A percentile compares a stretch with the other conserved stretches of the same genome.
phyloP scores from a whole-genome alignment of 139 green algal genomes.

The Zygnema circumcarinatum region DNA sequence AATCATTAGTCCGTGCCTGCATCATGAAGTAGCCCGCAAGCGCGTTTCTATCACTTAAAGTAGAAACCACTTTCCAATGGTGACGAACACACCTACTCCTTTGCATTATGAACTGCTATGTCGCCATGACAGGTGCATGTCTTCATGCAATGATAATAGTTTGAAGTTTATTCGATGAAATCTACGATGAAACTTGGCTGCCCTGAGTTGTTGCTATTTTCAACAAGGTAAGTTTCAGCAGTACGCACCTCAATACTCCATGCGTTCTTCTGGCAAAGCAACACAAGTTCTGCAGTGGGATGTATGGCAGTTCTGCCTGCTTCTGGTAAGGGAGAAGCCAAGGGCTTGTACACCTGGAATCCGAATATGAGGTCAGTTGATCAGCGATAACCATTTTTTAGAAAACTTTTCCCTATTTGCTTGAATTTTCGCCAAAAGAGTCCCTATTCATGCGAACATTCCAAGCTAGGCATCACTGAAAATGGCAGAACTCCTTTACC shows the following conservation, averaged over 20 bases:
- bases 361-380: not conserved
- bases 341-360: not conserved
- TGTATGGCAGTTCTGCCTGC: not conserved
- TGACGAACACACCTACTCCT: too few species aligned
- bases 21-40: not conserved
- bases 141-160: too few species aligned
- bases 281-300: not conserved
- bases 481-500: not conserved
- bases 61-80: too few species aligned
- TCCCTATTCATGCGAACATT: not conserved
- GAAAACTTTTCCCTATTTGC: not conserved
- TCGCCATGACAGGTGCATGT: too few species aligned
- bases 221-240: not conserved
- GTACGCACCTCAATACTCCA: not conserved
- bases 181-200: not conserved
- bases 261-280: not conserved
- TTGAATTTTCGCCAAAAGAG: not conserved
- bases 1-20: not conserved
- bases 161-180: not conserved
- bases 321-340: not conserved
- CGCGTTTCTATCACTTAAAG: not conserved
- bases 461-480: not conserved
- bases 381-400: not conserved
- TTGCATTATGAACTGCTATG: too few species aligned
- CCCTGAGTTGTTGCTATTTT: not conserved